These are phyloP conservation scores for Smallanthus sonchifolius DNA, from an alignment of 129 eudicot species.

Conservation along the genomic window DNA sequence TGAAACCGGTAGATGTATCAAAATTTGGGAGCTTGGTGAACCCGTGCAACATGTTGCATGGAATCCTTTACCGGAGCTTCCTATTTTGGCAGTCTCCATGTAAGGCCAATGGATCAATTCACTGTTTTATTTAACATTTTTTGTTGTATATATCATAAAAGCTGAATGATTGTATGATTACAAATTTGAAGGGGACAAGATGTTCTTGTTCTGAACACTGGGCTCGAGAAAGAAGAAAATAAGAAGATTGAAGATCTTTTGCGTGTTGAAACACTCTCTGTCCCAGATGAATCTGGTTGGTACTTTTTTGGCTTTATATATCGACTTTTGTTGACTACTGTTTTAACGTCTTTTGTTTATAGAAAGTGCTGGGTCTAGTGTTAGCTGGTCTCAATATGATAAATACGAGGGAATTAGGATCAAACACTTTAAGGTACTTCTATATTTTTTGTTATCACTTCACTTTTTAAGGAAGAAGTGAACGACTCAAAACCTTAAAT, in stretches of 20 bases:
- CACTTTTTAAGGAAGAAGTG: background rate
- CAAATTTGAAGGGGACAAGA: constrained; percentile 63
- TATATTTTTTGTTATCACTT: background rate
- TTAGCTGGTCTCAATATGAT: constrained; percentile 68
- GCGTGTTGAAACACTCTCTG: constrained; percentile 43
- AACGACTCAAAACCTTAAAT: background rate
- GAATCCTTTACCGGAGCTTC: constrained; percentile 84
- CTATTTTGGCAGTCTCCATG: constrained; percentile 79
- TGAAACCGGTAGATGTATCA: constrained; percentile 86
- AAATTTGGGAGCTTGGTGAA: constrained; percentile 76
- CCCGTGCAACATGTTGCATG: constrained; percentile 72
- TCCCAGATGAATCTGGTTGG: constrained; percentile 76
- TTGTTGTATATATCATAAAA: background rate
- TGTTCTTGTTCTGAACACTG: constrained; percentile 68
- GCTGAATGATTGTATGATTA: background rate
- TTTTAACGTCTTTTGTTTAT: background rate
- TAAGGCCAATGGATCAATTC: constrained; percentile 32
- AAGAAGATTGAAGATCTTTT: constrained; percentile 61
- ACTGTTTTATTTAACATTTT: background rate
- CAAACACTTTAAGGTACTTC: constrained; percentile 76
- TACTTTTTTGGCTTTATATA: background rate
- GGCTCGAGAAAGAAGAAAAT: constrained; percentile 60
- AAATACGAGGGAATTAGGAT: constrained; percentile 67
- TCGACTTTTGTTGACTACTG: background rate
- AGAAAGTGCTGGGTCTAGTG: constrained; percentile 48